Evolutionary conservation across 495 filamentous ascomycete genomes (phyloP).

Genomic region (Annulohypoxylon nitens): DNA sequence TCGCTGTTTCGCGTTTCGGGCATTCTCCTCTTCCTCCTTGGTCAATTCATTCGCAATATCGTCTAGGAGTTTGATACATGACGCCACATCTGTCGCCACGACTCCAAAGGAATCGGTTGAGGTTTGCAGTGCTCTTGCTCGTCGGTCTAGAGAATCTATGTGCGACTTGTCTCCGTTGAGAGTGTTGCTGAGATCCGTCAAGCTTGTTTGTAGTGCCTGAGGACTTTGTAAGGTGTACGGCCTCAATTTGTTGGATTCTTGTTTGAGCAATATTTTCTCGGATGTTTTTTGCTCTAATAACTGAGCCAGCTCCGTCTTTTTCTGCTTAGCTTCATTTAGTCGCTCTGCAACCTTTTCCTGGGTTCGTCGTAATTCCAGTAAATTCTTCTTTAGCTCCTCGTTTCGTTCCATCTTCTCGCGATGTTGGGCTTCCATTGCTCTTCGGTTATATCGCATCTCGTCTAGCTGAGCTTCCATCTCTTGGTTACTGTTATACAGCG

Average conservation of each 20-base stretch:
- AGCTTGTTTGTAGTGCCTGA: constrained; percentile 80
- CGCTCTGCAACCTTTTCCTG: constrained; percentile 84
- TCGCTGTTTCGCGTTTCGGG: constrained; percentile 80
- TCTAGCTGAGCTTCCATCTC: constrained; percentile 83
- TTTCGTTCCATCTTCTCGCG: constrained; percentile 85
- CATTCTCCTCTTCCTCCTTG: constrained; percentile 90
- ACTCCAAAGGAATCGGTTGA: constrained; percentile 89
- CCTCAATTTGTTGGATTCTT: constrained; percentile 87
- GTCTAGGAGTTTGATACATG: constrained; percentile 87
- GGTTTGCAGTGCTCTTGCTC: constrained; percentile 90
- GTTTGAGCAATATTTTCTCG: constrained; percentile 66
- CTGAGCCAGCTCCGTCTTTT: constrained; percentile 77
- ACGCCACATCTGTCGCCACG: constrained; percentile 83
- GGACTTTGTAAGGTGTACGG: constrained; percentile 94
- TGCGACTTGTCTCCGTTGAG: constrained; percentile 80
- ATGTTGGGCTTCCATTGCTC: constrained; percentile 81
- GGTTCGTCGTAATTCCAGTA: constrained; percentile 80
- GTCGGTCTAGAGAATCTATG: constrained; percentile 87
- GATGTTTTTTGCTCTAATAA: constrained; percentile 85
- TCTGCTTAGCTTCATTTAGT: constrained; percentile 78
- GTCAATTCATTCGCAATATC: constrained; percentile 85
- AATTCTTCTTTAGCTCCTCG: constrained; percentile 81
- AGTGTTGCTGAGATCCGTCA: constrained; percentile 83
- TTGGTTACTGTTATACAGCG: constrained; percentile 86
- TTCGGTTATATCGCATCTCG: constrained; percentile 81